Evolutionary conservation across 2,329 filamentous ascomycete species (phyloP).

Genomic region (Volutella citrinella): DNA sequence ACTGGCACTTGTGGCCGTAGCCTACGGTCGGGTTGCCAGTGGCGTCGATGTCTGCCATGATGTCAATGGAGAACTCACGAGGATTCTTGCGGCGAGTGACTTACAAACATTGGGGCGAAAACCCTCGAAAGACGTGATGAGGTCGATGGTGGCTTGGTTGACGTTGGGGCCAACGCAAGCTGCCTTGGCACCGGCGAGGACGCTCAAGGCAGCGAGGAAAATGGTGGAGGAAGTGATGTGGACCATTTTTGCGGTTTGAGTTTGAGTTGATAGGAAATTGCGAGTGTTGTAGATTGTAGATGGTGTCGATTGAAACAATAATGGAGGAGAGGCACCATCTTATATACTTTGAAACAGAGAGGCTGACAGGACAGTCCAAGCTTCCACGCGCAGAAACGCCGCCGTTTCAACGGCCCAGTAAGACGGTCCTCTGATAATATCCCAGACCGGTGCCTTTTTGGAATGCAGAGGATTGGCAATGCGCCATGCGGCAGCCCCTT

Average conservation of each 20-base stretch:
- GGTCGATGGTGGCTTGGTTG: slow-evolving; percentile 11
- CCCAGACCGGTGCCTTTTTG: too few relatives aligned
- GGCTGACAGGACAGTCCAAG: too few relatives aligned
- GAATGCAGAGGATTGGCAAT: too few relatives aligned
- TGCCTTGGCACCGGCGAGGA: slow-evolving; percentile 5
- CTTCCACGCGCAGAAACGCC: too few relatives aligned
- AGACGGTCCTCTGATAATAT: too few relatives aligned
- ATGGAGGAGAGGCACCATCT: too few relatives aligned
- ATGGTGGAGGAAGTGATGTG: neutral
- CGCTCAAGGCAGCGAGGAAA: slow-evolving; percentile 4
- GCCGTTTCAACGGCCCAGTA: too few relatives aligned
- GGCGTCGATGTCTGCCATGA: slow-evolving; percentile 32
- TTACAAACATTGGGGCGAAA: slow-evolving; percentile 12
- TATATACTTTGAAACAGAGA: too few relatives aligned
- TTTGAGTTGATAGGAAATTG: too few relatives aligned
- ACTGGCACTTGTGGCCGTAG: slow-evolving; percentile 47
- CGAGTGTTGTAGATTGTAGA: too few relatives aligned
- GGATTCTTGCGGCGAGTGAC: slow-evolving; percentile 1
- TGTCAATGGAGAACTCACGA: neutral
- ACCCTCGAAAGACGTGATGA: slow-evolving; percentile 13
- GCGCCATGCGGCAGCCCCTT: too few relatives aligned
- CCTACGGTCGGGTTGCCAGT: slow-evolving; percentile 47
- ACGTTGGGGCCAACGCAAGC: slow-evolving; percentile 15
- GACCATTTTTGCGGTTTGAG: slow-evolving; percentile 6
- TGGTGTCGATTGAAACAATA: too few relatives aligned